Evolutionary conservation across 306 rosid species (phyloP).

Genomic region (Trifolium subterraneum): DNA sequence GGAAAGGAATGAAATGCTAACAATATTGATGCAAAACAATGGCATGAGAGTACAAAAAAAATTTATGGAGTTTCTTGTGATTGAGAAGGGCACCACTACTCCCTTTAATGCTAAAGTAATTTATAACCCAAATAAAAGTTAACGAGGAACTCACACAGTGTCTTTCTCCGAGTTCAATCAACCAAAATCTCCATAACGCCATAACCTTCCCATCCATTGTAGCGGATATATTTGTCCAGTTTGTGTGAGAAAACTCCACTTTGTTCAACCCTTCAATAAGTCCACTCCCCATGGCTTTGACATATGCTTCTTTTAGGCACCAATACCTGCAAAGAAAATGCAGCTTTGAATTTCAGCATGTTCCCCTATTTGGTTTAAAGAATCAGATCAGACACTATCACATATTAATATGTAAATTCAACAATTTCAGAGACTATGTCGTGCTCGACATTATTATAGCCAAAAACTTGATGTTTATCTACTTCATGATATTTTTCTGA

Average conservation of each 20-base stretch:
- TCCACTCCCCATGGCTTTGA: slow-evolving; percentile 88
- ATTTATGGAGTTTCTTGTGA: no score
- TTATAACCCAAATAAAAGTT: slow-evolving; percentile 3
- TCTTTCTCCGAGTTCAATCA: slow-evolving; percentile 64
- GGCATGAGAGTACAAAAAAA: no score
- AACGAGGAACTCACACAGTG: slow-evolving; percentile 62
- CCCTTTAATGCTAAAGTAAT: no score
- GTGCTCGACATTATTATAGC: background rate
- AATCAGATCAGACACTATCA: background rate
- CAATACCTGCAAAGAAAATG: slow-evolving; percentile 67
- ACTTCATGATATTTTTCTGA: background rate
- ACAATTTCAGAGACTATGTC: slow-evolving; percentile 11
- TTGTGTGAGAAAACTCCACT: slow-evolving; percentile 75
- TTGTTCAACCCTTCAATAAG: slow-evolving; percentile 58
- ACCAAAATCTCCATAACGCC: slow-evolving; percentile 82
- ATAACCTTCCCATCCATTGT: slow-evolving; percentile 56
- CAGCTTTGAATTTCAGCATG: slow-evolving; percentile 17
- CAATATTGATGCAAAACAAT: background rate
- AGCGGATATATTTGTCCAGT: slow-evolving; percentile 66
- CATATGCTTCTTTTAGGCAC: slow-evolving; percentile 91
- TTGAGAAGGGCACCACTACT: no score
- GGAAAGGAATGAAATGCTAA: background rate
- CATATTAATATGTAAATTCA: background rate
- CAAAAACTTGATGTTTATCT: background rate
- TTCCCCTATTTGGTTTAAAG: slow-evolving; percentile 8